Evolutionary conservation across 75 land plant species (phyloP), one percentile per base, ranked within the genome.

Genomic region (Pseudotsuga menziesii): DNA sequence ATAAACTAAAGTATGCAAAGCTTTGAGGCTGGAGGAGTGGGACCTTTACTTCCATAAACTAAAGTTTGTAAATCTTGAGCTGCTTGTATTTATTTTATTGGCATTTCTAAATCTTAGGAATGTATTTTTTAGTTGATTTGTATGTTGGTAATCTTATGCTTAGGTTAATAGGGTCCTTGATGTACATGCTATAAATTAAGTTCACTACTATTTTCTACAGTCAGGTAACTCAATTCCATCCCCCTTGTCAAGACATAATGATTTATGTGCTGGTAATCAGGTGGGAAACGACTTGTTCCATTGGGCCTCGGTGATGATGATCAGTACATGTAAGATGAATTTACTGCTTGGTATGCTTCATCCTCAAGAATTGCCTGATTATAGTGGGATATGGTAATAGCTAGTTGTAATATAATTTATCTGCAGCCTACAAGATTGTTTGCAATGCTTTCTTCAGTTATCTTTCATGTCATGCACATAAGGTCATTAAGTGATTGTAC

Each of bases 291-390:
- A 22, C 85, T 95, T 67, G 80, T 91, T 55, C 83, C 84, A 36
- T 79, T 87, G 48, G 98, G 98, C 57, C 85, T 93, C 59, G 96
- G 96, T 16, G 96, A 95, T 80, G 98, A 95, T 85, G 98, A 95
- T 78, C 93, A 89, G 58, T 93, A 93, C 78, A 95, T 95, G 75
- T 96, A 95, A 73, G 98, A 95, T 83, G 98, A 95, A 73, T 95
- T 95, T 82, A 75, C 92, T 75, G 98, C 96, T 39, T 95, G 98
- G 97, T 94, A 83, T 36, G 77, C 16, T 77, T 75, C 44, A 15
- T 66, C 20, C 15, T 13, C 41, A 66, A 35, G 26, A 66, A 26
- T 22, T 35, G 22, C 78, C 29, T 3, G 0, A 66, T 66, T 66
- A 66, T 1, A 66, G 41, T 66, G 17, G 41, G 14, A 27, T 15